Base-by-base conservation (phyloP, 768 basidiomycete species). In the Lactifluus pinguis region DNA sequence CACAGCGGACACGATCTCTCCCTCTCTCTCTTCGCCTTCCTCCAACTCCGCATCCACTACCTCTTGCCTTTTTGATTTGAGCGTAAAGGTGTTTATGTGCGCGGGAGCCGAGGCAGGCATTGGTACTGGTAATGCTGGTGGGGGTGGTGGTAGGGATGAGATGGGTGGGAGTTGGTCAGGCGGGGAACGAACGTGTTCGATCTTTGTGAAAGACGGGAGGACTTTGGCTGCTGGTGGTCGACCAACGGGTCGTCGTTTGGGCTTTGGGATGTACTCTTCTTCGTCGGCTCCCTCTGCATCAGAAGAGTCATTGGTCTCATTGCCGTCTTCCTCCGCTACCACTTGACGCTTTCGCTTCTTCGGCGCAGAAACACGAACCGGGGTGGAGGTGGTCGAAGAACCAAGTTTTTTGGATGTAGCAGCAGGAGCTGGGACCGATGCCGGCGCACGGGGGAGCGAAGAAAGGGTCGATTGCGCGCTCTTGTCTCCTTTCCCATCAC, bases 401-500 rank as follows among this genome's bases (percentile, higher is more conserved):
- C 41, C n/a, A 39, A 21, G 9, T 6, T 49, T 10, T 47, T 17
- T n/a, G 42, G 32, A 13, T 6, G 17, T 5, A 45, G 30, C n/a
- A 36, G 38, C 39, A 25, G 25, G 25, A 11, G 17, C n/a, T 13
- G 21, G 29, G 1, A 39, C 38, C 17, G 38, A 41, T 25, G 38
- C 30, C 4, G 21, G 15, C 4, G 52, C 15, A 58, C 39, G 56
- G 14, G 56, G 14, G 36, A 58, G 30, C 6, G 52, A 7, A 29
- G 39, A 8, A 36, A 62, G 56, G 2, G 52, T 53, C 13, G 61
- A 62, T 10, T 62, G 61, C 13, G 61, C 61, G 13, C 61, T 58
- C 41, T 59, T 64, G 36, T 67, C 67, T 25, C 67, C 67, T n/a
- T 65, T 30, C 5, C 57, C 66, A 11, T 67, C 67, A 42, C 65